Evolutionary conservation across 345 rosid genomes (phyloP).

Genomic region (Arabidopsis suecica): DNA sequence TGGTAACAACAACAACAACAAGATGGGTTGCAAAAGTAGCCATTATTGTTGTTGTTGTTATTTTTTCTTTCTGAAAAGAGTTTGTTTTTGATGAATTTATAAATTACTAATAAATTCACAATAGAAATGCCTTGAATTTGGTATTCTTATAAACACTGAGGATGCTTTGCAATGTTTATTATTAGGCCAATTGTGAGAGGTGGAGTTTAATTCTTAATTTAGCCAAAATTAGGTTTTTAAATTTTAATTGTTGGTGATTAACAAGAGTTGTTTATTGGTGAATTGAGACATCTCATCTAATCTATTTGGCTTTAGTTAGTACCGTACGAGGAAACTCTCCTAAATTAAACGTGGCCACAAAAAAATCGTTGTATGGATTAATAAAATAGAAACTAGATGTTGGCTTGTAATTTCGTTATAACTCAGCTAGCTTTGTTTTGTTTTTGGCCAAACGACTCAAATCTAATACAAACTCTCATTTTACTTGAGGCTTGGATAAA

Average conservation of each 20-base stretch:
- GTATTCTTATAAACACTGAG: conserved; percentile 10
- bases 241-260: conserved; percentile 19
- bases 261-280: conserved; percentile 6
- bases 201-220: conserved; percentile 6
- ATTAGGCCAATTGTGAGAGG: conserved; percentile 29
- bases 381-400: conserved; percentile 7
- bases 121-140: background rate
- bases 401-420: conserved; percentile 28
- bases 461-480: no score
- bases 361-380: background rate
- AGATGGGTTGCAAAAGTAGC: conserved; percentile 21
- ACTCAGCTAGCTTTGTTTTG: background rate
- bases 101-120: background rate
- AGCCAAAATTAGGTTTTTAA: conserved; percentile 13
- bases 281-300: conserved; percentile 34
- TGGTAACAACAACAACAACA: conserved; percentile 36
- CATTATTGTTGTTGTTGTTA: conserved; percentile 42
- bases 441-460: background rate
- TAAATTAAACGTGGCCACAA: background rate
- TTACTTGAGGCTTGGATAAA: background rate
- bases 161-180: background rate
- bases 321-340: conserved; percentile 37
- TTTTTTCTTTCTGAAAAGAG: background rate
- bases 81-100: conserved; percentile 23
- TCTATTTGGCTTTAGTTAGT: conserved; percentile 11